Percentiles rank a stretch among this genome's conserved stretches.
Conservation (phyloP, 352 stramenopile genomes). For the Discostella stelligera region DNA sequence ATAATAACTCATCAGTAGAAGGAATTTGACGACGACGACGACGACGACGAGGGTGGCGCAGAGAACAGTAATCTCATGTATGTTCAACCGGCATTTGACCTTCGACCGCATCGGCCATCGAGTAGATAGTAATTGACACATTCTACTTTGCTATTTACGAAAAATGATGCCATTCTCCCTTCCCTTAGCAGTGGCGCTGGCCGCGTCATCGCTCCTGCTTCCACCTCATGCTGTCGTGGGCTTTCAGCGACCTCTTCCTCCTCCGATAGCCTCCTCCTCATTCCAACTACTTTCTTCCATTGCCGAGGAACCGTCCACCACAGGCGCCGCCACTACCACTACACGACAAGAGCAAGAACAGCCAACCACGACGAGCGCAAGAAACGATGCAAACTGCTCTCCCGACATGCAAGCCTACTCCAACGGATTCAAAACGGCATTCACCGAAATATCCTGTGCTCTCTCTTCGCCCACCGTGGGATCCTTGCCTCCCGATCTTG, state of each 20-base stretch:
- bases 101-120: no score
- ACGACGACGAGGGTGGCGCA: no score
- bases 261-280: not conserved
- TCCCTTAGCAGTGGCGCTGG: not conserved
- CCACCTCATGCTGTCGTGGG: not conserved
- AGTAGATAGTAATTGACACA: no score
- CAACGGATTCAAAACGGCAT: slow-evolving; percentile 72
- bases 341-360: no score
- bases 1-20: no score
- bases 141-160: no score
- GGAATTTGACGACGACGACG: no score
- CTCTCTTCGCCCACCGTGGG: slow-evolving; percentile 38
- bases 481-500: slow-evolving; percentile 61
- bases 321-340: not conserved
- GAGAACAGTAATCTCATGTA: no score
- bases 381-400: not conserved
- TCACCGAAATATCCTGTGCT: slow-evolving; percentile 59
- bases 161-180: not conserved
- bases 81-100: no score
- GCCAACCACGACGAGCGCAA: no score
- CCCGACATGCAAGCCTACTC: slow-evolving; percentile 69
- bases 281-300: slow-evolving; percentile 11
- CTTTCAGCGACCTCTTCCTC: not conserved
- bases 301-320: slow-evolving; percentile 3
- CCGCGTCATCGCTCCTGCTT: not conserved